Percentiles rank a stretch among this genome's conserved stretches.
Conservation (phyloP, 164 flowering plant genomes). For the Liriodendron chinense region DNA sequence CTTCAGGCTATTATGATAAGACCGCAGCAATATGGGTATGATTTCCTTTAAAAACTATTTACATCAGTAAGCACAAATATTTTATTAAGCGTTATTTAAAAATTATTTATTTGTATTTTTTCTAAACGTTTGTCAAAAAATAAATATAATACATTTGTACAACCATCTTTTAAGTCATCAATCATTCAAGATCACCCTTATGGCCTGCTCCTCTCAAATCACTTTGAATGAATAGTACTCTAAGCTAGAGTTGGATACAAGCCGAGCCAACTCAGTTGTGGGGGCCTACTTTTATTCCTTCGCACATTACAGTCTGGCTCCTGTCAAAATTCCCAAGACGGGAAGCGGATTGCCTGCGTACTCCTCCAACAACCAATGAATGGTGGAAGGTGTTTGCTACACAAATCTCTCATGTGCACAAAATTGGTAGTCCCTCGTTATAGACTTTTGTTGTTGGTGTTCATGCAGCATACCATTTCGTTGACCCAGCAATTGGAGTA, state of each 20-base stretch:
- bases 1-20: slow-evolving; percentile 67
- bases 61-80: neutral
- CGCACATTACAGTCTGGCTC: no score
- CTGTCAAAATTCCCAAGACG: no score
- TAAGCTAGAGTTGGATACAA: no score
- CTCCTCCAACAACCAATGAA: no score
- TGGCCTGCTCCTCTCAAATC: no score
- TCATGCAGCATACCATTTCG: slow-evolving; percentile 53
- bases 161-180: neutral
- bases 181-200: no score
- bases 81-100: neutral
- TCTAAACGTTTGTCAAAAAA: neutral
- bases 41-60: neutral
- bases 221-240: no score
- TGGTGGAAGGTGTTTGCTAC: no score
- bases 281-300: no score
- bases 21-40: slow-evolving; percentile 70
- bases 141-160: neutral
- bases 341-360: no score
- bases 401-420: neutral
- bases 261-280: no score
- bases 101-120: neutral
- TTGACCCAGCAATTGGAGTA: slow-evolving; percentile 60
- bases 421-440: neutral
- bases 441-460: neutral